A percentile compares a stretch with the other conserved stretches of the same genome.
Conservation (phyloP, 495 filamentous ascomycete species). For the Aspergillus mulundensis region DNA sequence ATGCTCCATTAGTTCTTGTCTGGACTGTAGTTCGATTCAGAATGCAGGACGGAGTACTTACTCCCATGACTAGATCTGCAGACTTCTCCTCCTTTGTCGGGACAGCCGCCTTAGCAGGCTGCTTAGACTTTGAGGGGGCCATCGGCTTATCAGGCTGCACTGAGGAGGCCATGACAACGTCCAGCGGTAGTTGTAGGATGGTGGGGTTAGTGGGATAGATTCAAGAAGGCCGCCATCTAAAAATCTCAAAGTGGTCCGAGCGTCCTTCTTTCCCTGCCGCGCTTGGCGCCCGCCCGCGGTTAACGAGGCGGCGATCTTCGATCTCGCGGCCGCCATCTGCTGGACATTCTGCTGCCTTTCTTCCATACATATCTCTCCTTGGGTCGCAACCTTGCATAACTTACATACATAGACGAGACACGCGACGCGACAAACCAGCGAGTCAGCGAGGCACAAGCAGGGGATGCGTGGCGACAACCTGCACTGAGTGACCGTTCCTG, state of each 20-base stretch:
- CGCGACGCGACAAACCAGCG: neutral
- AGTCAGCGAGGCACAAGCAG: constrained; percentile 3
- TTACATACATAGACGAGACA: neutral
- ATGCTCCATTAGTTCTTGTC: too few relatives aligned
- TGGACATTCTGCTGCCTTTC: neutral
- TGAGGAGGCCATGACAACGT: constrained; percentile 10
- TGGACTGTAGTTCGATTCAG: too few relatives aligned
- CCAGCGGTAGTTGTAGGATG: neutral
- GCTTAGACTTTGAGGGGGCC: constrained; percentile 4
- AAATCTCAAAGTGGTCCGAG: constrained; percentile 46
- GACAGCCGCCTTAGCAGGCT: constrained; percentile 18
- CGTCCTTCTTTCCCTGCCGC: constrained; percentile 39
- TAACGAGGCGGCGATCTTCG: constrained; percentile 20
- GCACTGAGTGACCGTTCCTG: constrained; percentile 6
- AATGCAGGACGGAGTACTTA: constrained; percentile 31
- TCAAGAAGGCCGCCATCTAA: neutral
- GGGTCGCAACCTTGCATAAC: constrained; percentile 6
- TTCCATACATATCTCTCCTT: neutral
- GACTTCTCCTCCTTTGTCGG: constrained; percentile 46
- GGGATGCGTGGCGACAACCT: constrained; percentile 18
- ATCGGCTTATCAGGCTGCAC: constrained; percentile 19
- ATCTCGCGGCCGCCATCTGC: constrained; percentile 14
- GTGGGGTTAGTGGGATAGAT: constrained; percentile 2
- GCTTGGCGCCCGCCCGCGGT: constrained; percentile 19
- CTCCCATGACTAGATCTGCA: constrained; percentile 64